A percentile compares a stretch with the other conserved stretches of the same genome.
Conservation (phyloP, 345 rosid species). For the Cardamine resedifolia region DNA sequence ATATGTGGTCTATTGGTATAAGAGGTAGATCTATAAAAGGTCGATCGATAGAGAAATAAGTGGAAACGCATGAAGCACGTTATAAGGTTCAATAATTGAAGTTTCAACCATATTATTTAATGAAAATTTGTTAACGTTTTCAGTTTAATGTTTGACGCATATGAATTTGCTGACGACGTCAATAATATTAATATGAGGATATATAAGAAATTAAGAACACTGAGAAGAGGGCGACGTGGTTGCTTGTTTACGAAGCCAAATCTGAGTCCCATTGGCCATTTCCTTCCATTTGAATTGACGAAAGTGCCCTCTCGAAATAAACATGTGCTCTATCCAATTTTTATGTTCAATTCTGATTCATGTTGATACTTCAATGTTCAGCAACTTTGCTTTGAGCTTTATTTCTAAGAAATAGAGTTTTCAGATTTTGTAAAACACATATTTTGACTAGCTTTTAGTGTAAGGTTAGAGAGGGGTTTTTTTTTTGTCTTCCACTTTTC, state of each 20-base stretch:
- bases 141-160: conserved; percentile 23
- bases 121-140: not conserved
- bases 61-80: conserved; percentile 39
- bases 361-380: not conserved
- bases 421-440: not conserved
- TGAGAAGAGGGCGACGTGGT: conserved; percentile 40
- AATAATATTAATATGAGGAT: not conserved
- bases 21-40: not conserved
- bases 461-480: not conserved
- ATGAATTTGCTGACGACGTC: not conserved
- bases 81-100: conserved; percentile 21
- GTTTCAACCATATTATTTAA: conserved; percentile 19
- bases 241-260: conserved; percentile 1
- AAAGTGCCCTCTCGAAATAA: not conserved
- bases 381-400: not conserved
- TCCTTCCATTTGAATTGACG: not conserved
- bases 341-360: not conserved
- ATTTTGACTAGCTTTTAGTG: not conserved
- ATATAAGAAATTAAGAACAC: no score
- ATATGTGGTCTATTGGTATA: conserved; percentile 14
- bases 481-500: not conserved
- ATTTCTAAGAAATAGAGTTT: not conserved
- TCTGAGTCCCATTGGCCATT: not conserved
- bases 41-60: conserved; percentile 13
- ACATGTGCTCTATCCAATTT: not conserved